A percentile compares a stretch with the other conserved stretches of the same genome.
phyloP scores from a whole-genome alignment of 768 basidiomycete genomes.

The Neoboletus brunneissimus region DNA sequence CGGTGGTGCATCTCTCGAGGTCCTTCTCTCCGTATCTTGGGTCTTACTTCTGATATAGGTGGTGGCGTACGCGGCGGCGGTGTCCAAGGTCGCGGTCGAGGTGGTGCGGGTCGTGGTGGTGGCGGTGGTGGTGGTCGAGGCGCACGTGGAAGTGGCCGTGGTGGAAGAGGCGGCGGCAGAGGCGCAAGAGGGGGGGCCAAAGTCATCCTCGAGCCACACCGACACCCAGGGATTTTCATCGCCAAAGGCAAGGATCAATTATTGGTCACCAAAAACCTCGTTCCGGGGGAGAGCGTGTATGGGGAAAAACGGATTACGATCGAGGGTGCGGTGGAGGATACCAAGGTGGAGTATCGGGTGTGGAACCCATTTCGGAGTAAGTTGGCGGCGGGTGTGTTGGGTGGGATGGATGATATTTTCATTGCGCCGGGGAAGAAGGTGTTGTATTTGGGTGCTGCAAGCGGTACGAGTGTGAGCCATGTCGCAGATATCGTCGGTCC shows the following conservation, averaged over 20 bases:
- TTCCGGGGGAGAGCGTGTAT: slow-evolving; percentile 96
- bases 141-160: slow-evolving; percentile 43
- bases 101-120: slow-evolving; percentile 32
- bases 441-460: slow-evolving; percentile 95
- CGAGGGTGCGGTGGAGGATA: slow-evolving; percentile 68
- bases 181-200: slow-evolving; percentile 81
- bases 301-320: slow-evolving; percentile 97
- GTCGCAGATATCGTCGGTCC: slow-evolving; percentile 99
- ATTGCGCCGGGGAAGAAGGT: slow-evolving; percentile 95
- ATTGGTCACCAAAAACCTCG: slow-evolving; percentile 96
- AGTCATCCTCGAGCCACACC: slow-evolving; percentile 92
- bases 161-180: slow-evolving; percentile 60
- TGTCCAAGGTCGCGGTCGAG: slow-evolving; percentile 31
- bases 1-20: slow-evolving; percentile 29
- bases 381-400: slow-evolving; percentile 93
- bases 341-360: slow-evolving; percentile 94
- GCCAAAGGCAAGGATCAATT: slow-evolving; percentile 97
- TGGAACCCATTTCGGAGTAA: slow-evolving; percentile 99
- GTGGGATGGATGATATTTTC: slow-evolving; percentile 91
- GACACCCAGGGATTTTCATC: slow-evolving; percentile 92
- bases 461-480: slow-evolving; percentile 97
- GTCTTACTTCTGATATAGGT: slow-evolving; percentile 7
- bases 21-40: background rate
- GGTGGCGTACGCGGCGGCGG: slow-evolving; percentile 24
- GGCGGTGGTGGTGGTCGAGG: slow-evolving; percentile 48